phyloP scores from a whole-genome alignment of 2,329 filamentous ascomycete genomes.

The Hirsutella thompsonii region DNA sequence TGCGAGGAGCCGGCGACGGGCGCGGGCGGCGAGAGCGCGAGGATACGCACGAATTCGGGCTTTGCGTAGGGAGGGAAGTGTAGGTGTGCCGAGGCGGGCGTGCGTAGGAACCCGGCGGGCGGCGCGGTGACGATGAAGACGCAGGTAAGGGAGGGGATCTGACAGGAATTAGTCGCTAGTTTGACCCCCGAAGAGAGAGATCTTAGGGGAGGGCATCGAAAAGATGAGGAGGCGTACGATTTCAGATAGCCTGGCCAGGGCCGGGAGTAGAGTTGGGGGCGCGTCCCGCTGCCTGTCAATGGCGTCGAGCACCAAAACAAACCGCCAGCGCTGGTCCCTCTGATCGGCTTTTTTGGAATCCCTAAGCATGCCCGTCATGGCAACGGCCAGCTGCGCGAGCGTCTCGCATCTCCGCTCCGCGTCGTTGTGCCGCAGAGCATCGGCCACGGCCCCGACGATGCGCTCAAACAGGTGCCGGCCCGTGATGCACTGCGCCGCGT shows the following conservation, averaged over 20 bases:
- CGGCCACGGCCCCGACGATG: slow-evolving; percentile 45
- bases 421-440: slow-evolving; percentile 32
- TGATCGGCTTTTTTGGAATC: too few species aligned
- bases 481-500: slow-evolving; percentile 65
- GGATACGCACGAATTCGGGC: slow-evolving; percentile 63
- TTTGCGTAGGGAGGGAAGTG: slow-evolving; percentile 79
- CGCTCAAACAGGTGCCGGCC: slow-evolving; percentile 65
- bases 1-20: slow-evolving; percentile 35
- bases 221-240: slow-evolving; percentile 38
- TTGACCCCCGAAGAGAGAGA: background rate
- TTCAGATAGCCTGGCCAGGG: slow-evolving; percentile 70
- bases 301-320: slow-evolving; percentile 77
- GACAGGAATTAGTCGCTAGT: background rate
- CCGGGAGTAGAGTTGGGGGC: slow-evolving; percentile 64
- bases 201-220: background rate
- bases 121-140: slow-evolving; percentile 67
- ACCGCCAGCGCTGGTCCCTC: slow-evolving; percentile 35
- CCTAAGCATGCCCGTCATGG: slow-evolving; percentile 53
- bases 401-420: slow-evolving; percentile 54
- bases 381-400: slow-evolving; percentile 60
- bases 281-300: slow-evolving; percentile 77
- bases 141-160: slow-evolving; percentile 70
- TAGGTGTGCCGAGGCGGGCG: slow-evolving; percentile 59
- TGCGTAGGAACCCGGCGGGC: slow-evolving; percentile 55
- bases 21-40: slow-evolving; percentile 39